Evolutionary conservation across 1,284 basidiomycete species (phyloP).

Genomic region (Fistulinella cinereoalba): DNA sequence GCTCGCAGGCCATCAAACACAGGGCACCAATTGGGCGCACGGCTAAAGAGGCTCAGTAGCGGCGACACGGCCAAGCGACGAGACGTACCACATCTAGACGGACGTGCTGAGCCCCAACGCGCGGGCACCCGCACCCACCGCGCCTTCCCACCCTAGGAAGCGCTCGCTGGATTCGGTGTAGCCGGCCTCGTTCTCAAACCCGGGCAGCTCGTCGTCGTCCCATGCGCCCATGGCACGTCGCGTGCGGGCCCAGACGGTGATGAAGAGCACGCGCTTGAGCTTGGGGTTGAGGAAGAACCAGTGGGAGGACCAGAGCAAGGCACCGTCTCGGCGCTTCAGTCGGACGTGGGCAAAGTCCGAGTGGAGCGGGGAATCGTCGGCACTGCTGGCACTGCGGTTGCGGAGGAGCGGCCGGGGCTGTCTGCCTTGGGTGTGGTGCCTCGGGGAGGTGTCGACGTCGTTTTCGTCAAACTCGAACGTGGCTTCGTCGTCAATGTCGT

Average conservation of each 20-base stretch:
- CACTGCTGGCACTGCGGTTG: constrained; percentile 24
- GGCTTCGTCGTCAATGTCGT: constrained; percentile 56
- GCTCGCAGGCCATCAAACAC: too few relatives aligned
- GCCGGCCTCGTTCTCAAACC: constrained; percentile 30
- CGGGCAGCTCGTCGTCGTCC: constrained; percentile 42
- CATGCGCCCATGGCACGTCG: constrained; percentile 55
- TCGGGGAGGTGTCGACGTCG: constrained; percentile 61
- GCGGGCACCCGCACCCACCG: constrained; percentile 69
- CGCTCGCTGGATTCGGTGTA: constrained; percentile 44
- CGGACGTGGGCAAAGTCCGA: constrained; percentile 32
- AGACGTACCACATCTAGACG: constrained; percentile 27
- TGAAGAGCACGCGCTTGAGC: constrained; percentile 89
- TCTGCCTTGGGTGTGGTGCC: constrained; percentile 9
- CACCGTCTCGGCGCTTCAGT: constrained; percentile 53
- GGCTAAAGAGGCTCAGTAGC: constrained; percentile 18
- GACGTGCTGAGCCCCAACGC: constrained; percentile 57
- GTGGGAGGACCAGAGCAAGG: constrained; percentile 93
- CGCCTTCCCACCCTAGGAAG: constrained; percentile 76
- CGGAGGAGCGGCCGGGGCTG: constrained; percentile 13
- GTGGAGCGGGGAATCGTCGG: constrained; percentile 23
- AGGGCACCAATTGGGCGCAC: too few relatives aligned
- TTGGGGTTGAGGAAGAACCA: constrained; percentile 98
- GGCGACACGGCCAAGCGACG: constrained; percentile 3
- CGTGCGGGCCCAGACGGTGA: constrained; percentile 91
- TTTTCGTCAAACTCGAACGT: constrained; percentile 78